Evolutionary conservation across 768 basidiomycete species (phyloP).

Genomic region (Pulveroboletus sp.): DNA sequence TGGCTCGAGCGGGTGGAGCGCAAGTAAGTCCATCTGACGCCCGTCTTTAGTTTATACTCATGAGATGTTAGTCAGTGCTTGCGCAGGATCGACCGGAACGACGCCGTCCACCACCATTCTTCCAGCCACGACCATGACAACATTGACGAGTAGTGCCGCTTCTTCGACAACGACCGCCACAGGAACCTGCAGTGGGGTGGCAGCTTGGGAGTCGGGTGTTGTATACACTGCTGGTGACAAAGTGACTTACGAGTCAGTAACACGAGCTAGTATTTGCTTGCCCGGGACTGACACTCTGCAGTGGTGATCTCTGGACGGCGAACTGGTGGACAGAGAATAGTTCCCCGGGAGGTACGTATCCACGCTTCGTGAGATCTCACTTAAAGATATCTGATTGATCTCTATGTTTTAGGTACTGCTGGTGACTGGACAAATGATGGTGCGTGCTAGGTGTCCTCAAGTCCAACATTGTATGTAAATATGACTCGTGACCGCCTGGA

Average conservation of each 20-base stretch:
- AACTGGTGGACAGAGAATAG: constrained; percentile 64
- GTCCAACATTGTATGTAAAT: not conserved
- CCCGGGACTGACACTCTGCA: constrained; percentile 4
- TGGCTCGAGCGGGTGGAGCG: constrained; percentile 59
- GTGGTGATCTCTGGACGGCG: constrained; percentile 43
- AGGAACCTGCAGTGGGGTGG: constrained; percentile 46
- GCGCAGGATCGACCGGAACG: constrained; percentile 10
- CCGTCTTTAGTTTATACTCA: not conserved
- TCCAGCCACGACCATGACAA: constrained; percentile 10
- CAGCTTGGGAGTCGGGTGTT: constrained; percentile 44
- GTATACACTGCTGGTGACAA: constrained; percentile 52
- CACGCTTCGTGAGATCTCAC: not conserved
- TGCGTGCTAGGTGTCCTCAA: constrained; percentile 34
- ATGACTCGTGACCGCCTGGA: not conserved
- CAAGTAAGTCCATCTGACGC: constrained; percentile 41
- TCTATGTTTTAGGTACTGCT: constrained; percentile 36
- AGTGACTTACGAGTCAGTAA: constrained; percentile 49
- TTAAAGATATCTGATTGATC: too few relatives aligned
- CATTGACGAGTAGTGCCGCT: constrained; percentile 10
- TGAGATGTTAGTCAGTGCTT: constrained; percentile 20
- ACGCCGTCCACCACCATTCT: constrained; percentile 15
- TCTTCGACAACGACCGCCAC: constrained; percentile 21
- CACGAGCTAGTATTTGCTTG: not conserved
- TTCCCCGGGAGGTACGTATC: constrained; percentile 39
- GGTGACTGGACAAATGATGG: constrained; percentile 61